Evolutionary conservation across 2,329 filamentous ascomycete species (phyloP).

Genomic region (Beauveria medogensis): DNA sequence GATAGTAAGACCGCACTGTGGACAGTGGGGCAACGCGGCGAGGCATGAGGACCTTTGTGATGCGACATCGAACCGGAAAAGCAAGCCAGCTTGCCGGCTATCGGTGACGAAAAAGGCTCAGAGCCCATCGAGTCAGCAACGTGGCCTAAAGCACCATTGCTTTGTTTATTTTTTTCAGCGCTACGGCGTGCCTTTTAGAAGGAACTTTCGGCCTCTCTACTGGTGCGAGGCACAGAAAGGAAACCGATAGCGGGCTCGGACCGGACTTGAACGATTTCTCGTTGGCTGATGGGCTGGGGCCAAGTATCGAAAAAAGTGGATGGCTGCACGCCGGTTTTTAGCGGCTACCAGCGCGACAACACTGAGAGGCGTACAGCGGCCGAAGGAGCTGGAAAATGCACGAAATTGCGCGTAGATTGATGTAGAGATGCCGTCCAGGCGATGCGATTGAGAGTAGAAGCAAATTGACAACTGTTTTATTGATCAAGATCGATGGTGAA

Average conservation of each 20-base stretch:
- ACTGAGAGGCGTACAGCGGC: neutral
- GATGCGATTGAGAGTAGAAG: neutral
- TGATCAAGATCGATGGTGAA: neutral
- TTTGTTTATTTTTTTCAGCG: neutral
- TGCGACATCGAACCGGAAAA: neutral
- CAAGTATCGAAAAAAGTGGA: constrained; percentile 8
- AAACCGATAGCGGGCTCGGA: neutral
- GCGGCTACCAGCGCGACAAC: neutral
- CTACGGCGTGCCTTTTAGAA: neutral
- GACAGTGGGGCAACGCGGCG: constrained; percentile 1
- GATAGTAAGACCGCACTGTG: constrained; percentile 9
- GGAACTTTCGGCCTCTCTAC: neutral
- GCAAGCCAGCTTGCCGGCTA: neutral
- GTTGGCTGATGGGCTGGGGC: constrained; percentile 2
- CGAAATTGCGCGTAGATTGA: constrained; percentile 4
- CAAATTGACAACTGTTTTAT: neutral
- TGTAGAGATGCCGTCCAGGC: constrained; percentile 8
- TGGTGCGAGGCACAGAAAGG: neutral
- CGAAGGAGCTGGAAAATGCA: constrained; percentile 1
- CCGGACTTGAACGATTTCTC: neutral
- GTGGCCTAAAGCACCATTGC: neutral
- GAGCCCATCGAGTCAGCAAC: neutral
- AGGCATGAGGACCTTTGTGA: constrained; percentile 8
- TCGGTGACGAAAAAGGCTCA: neutral
- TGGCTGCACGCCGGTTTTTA: neutral